Base-by-base conservation (phyloP, 2,329 filamentous ascomycete genomes). In the Penicillium sp. region DNA sequence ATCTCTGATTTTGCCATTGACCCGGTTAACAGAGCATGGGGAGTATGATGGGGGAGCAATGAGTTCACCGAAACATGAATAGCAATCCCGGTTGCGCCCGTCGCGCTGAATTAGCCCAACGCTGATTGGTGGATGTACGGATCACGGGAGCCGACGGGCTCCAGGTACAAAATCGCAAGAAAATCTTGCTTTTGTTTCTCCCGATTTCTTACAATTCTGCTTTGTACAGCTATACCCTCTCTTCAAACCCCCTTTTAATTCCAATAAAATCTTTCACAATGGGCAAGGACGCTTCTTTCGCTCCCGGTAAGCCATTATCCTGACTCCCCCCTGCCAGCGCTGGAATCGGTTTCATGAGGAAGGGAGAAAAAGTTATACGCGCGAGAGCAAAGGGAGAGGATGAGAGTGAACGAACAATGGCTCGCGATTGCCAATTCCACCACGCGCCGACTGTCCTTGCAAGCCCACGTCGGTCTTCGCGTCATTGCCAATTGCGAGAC, bases 61-160 rank as follows among this genome's bases (percentile, higher is more conserved):
- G 51, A 22, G 37, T 35, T 59, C 61, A 63, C 59, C 60, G 61
- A 64, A 43, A 55, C 58, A 41, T 65, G n/a, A 41, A 41, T 13
- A 47, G n/a, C 33, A 29, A 41, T 45, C 63, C 73, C 73, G 73
- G 66, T 66, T 67, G 66, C 65, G 71, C 70, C 73, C 73, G 72
- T 67, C 24, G 48, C 26, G 63, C 59, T 72, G 66, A 73, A 75
- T 72, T 70, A 73, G 67, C 68, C 31, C 3, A 4, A 0, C 55
- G n/a, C 55, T 75, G 70, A 75, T 75, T 75, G 73, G 73, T 35
- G 24, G 22, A 52, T 3, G 3, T 16, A 39, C 53, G 53, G 65
- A 71, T 74, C 71, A 73, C 72, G 71, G 71, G 70, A 70, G 63
- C 54, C 55, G 57, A 62, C 64, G 67, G 69, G 69, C 65, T 65